Base-by-base conservation (phyloP, 306 rosid genomes). In the Arachis hypogaea region DNA sequence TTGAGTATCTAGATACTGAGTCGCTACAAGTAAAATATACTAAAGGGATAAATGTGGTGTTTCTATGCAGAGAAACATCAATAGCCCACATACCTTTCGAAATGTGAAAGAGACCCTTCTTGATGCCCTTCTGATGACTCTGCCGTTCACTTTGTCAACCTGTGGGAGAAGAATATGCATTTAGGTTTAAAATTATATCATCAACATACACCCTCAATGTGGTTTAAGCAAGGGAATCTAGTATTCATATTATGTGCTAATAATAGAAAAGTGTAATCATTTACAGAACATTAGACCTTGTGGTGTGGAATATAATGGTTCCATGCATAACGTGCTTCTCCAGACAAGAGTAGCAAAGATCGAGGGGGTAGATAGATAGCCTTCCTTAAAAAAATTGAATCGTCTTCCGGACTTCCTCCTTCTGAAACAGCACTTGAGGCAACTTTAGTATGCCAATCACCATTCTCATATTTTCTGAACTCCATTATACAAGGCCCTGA, bases 401-500 rank as follows among this genome's bases (percentile, higher is more conserved):
- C 86, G 69, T 81, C 84, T 69, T 80, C 87, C 33, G 80, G 38
- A 83, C 73, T 71, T 69, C 79, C 90, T 42, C 10, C 28, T 70
- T 82, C 77, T 18, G 64, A 62, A 33, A 50, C 79, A 66, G 63
- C 54, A 74, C 75, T 74, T 70, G 89, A 85, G 62, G 83, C 77
- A 77, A 67, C 74, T 76, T 70, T 84, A 52, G 88, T 81, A 77
- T 60, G 77, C 77, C 82, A 58, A 62, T 67, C 84, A 38, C 84
- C 83, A 36, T 86, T 86, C 9, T 63, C 78, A 40, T 89, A 89
- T 81, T 74, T 85, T 74, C 98, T 86, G 85, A 93, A 93, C 85
- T 93, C 98, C 98, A 93, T 93, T 28, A 93, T 87, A 88, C 98
- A 93, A 67, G 98, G 97, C 82, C 98, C 97, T 63, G 96, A 92